Evolutionary conservation across 2,329 filamentous ascomycete species (phyloP).

Genomic region (Pseudonectria buxi): DNA sequence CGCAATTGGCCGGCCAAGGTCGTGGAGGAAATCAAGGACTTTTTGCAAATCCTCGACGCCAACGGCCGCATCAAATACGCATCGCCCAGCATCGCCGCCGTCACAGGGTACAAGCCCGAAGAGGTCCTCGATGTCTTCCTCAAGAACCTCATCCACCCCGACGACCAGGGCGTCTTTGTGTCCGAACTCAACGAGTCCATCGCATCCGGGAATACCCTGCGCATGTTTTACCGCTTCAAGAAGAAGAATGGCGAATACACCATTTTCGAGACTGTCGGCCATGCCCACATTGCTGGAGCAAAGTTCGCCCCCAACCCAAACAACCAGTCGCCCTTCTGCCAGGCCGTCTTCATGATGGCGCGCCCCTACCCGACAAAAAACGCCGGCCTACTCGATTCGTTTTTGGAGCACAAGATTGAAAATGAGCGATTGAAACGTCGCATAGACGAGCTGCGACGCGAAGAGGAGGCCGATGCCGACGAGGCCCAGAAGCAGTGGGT

Average conservation of each 20-base stretch:
- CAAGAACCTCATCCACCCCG: slow-evolving; percentile 75
- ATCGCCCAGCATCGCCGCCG: slow-evolving; percentile 66
- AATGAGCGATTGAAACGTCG: slow-evolving; percentile 80
- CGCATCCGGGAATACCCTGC: slow-evolving; percentile 68
- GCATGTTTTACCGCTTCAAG: slow-evolving; percentile 82
- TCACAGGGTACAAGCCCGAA: slow-evolving; percentile 68
- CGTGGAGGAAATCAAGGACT: slow-evolving; percentile 82
- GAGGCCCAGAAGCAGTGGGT: slow-evolving; percentile 56
- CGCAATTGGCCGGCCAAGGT: slow-evolving; percentile 82
- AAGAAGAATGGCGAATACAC: slow-evolving; percentile 63
- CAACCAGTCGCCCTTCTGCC: slow-evolving; percentile 65
- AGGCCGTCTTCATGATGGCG: slow-evolving; percentile 90
- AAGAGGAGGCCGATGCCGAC: slow-evolving; percentile 76
- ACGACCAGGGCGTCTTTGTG: slow-evolving; percentile 76
- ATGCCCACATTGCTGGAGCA: slow-evolving; percentile 76
- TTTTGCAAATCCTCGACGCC: slow-evolving; percentile 79
- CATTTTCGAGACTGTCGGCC: slow-evolving; percentile 88
- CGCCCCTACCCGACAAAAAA: slow-evolving; percentile 87
- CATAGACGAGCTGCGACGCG: slow-evolving; percentile 76
- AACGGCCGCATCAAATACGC: slow-evolving; percentile 79
- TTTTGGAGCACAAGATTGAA: slow-evolving; percentile 94
- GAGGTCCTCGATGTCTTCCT: slow-evolving; percentile 72
- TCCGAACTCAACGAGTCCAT: slow-evolving; percentile 88
- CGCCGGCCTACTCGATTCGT: slow-evolving; percentile 78
- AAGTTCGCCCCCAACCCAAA: slow-evolving; percentile 55